Evolutionary conservation across 208 protist genomes (phyloP).

Genomic region (Trypanosomatidae sp.): DNA sequence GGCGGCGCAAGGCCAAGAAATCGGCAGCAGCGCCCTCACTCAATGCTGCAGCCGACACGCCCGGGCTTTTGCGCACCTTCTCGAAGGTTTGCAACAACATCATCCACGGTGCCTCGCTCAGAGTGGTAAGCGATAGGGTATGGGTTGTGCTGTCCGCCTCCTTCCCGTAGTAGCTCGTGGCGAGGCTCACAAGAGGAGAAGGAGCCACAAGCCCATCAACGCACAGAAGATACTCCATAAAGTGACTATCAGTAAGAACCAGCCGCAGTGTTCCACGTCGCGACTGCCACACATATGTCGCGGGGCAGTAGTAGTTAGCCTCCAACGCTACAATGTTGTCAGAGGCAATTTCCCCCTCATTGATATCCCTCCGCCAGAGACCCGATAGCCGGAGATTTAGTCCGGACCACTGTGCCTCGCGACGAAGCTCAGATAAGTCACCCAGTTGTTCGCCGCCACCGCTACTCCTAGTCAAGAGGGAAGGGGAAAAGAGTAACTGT

Average conservation of each 20-base stretch:
- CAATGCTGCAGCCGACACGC: not conserved
- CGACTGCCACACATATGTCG: conserved; percentile 26
- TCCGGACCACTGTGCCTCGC: conserved; percentile 9
- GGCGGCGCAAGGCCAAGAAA: conserved; percentile 18
- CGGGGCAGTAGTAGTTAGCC: conserved; percentile 7
- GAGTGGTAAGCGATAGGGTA: not conserved
- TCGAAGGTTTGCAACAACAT: conserved; percentile 3
- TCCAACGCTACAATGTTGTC: conserved; percentile 17
- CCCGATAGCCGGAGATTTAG: conserved; percentile 5
- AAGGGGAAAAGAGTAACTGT: conserved; percentile 7
- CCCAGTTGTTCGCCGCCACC: not conserved
- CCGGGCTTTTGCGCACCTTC: not conserved
- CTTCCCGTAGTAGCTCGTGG: not conserved
- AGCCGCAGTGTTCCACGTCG: conserved; percentile 7
- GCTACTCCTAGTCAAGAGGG: not conserved
- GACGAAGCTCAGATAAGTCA: not conserved
- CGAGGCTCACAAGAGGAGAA: conserved; percentile 1
- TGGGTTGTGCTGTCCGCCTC: not conserved
- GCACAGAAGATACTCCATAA: conserved; percentile 8
- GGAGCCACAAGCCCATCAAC: conserved; percentile 22
- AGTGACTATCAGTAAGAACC: conserved; percentile 21
- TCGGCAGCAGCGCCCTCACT: not conserved
- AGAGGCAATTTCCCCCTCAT: not conserved
- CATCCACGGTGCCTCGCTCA: conserved; percentile 25
- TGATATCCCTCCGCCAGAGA: conserved; percentile 1